Evolutionary conservation across 169 alveolate species (phyloP).

Genomic region (Eimeria maxima): DNA sequence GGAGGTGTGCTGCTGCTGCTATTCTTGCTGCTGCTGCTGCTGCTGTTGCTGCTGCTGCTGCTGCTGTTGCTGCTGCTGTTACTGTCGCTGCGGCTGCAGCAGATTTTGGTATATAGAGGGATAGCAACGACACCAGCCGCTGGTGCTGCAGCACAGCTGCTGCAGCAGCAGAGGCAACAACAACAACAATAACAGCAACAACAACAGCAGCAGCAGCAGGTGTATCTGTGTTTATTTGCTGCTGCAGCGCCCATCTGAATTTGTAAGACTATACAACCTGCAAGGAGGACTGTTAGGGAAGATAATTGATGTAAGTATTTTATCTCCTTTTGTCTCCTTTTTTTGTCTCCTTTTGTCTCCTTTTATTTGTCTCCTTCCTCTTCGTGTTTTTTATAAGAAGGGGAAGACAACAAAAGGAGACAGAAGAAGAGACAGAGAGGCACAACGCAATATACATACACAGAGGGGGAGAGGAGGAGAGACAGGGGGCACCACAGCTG

Average conservation of each 20-base stretch:
- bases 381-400: background rate
- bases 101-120: background rate
- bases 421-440: no score
- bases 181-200: background rate
- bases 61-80: constrained; percentile 8
- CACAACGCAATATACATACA: no score
- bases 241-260: constrained; percentile 45
- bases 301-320: background rate
- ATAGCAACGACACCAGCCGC: background rate
- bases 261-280: background rate
- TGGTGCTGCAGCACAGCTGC: background rate
- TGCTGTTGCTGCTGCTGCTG: no score
- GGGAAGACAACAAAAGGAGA: no score
- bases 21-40: no score
- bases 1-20: background rate
- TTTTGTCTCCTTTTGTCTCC: background rate
- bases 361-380: no score
- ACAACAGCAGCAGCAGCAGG: background rate
- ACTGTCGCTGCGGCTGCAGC: background rate
- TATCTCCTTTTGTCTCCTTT: no score
- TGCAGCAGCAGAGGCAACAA: background rate
- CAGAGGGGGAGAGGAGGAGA: no score
- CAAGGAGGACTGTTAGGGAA: background rate
- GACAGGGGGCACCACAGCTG: no score
- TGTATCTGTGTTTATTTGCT: background rate